Evolutionary conservation across 1,139 yeast species (phyloP).

Genomic region (Hemisphaericaspora xylanilytica): DNA sequence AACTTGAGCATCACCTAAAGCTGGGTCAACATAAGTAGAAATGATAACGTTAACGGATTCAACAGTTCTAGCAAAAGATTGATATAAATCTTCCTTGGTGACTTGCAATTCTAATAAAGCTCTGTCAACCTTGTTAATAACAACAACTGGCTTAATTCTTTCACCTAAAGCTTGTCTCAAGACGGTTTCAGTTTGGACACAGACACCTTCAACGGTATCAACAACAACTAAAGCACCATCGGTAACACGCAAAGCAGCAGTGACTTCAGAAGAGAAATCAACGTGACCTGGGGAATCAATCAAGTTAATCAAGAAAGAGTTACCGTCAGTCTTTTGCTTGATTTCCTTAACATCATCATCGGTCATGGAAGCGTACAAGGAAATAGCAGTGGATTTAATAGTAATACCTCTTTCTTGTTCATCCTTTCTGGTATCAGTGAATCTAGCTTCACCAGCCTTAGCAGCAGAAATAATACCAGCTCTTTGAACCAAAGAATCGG

Average conservation of each 20-base stretch:
- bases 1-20: conserved; percentile 95
- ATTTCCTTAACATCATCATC: conserved; percentile 95
- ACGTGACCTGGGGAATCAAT: conserved; percentile 99
- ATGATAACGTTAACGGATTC: conserved; percentile 99
- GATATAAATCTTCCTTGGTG: conserved; percentile 98
- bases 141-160: conserved; percentile 98
- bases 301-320: conserved; percentile 94
- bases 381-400: conserved; percentile 97
- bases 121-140: conserved; percentile 99
- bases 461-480: conserved; percentile 99
- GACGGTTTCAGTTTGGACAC: conserved; percentile 99
- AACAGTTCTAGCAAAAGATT: conserved; percentile 97
- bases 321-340: conserved; percentile 92
- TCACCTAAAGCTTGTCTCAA: conserved; percentile 99
- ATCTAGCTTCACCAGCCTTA: conserved; percentile 99
- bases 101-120: conserved; percentile 98
- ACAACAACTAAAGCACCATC: conserved; percentile 99
- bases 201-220: conserved; percentile 99
- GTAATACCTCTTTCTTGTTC: conserved; percentile 99
- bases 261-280: conserved; percentile 99
- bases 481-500: conserved; percentile 97
- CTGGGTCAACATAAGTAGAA: conserved; percentile 89
- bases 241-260: conserved; percentile 99
- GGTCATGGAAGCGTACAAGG: conserved; percentile 84
- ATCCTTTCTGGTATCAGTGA: conserved; percentile 99